Evolutionary conservation across 768 basidiomycete genomes (phyloP), one percentile per base, ranked within the genome.

Genomic region (Mrakia gelida): DNA sequence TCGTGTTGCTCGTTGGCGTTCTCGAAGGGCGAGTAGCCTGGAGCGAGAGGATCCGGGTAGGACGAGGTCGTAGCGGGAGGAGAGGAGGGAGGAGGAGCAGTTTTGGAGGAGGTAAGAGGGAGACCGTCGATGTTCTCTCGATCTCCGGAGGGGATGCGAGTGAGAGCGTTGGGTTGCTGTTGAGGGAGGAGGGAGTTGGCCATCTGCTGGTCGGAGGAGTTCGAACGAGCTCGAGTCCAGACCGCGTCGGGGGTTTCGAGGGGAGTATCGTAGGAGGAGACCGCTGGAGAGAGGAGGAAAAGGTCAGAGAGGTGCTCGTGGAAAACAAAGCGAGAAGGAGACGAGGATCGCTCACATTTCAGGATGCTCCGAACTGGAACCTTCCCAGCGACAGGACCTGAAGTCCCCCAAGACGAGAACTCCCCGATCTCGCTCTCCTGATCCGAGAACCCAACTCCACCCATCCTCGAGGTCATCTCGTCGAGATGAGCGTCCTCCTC

Each of bases 41-140:
- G 89, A 67, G 90, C 84, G 84, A 84, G 86, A 30, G 84, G 81
- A 73, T 82, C 75, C 71, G 73, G 79, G 81, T 81, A 18, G 76
- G 79, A 30, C 73, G 75, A 18, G 75, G 49, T 18, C 71, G 74
- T 56, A 76, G 75, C 41, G 65, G 7, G 81, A 84, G 5, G 83
- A 81, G 73, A 80, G 73, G 73, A 80, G 76, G 18, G 49, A 52
- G 49, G 18, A 52, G 49, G 18, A 49, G 9, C 15, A 15, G 80
- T 75, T 11, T 81, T 65, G 79, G 79, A 77, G 34, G 71, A 78
- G 28, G 74, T 49, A 78, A 75, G 80, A 41, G 77, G 52, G 61
- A 65, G 79, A n/a, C 91, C 93, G 81, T 92, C 94, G 80, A 92
- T 94, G 80, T 92, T 91, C 82, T 91, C 92, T 74, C 92, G 92